Conservation (phyloP, 2,329 filamentous ascomycete species). For the Xylaria sp. region DNA sequence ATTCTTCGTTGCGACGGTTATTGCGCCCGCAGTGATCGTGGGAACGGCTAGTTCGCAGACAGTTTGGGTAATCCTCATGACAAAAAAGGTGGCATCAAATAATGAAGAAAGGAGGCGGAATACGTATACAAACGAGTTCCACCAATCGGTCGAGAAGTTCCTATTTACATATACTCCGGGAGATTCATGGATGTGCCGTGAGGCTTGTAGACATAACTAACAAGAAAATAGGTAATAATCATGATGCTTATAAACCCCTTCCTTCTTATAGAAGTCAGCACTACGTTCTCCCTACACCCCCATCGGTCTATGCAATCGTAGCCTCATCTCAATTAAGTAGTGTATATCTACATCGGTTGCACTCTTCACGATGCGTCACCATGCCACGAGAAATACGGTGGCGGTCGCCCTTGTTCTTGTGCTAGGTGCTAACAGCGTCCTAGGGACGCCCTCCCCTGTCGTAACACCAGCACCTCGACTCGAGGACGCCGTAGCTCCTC, state of each 20-base stretch:
- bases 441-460: constrained; percentile 7
- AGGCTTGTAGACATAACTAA: not conserved
- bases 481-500: constrained; percentile 18
- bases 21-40: too few species aligned
- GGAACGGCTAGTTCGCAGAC: too few species aligned
- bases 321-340: not conserved
- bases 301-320: not conserved
- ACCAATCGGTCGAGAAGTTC: constrained; percentile 16
- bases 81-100: not conserved
- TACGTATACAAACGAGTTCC: constrained; percentile 2
- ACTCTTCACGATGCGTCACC: constrained; percentile 6
- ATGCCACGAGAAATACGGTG: not conserved
- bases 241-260: not conserved
- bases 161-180: not conserved
- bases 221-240: not conserved
- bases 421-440: not conserved
- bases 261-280: not conserved
- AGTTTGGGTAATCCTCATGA: too few species aligned
- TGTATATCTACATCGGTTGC: not conserved
- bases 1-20: too few species aligned
- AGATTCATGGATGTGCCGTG: not conserved
- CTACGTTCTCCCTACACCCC: not conserved
- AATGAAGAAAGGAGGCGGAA: not conserved
- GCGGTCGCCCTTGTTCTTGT: not conserved
- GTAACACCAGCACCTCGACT: constrained; percentile 21